Evolutionary conservation across 2,329 filamentous ascomycete species (phyloP).

Genomic region (Sclerotinia nivalis): DNA sequence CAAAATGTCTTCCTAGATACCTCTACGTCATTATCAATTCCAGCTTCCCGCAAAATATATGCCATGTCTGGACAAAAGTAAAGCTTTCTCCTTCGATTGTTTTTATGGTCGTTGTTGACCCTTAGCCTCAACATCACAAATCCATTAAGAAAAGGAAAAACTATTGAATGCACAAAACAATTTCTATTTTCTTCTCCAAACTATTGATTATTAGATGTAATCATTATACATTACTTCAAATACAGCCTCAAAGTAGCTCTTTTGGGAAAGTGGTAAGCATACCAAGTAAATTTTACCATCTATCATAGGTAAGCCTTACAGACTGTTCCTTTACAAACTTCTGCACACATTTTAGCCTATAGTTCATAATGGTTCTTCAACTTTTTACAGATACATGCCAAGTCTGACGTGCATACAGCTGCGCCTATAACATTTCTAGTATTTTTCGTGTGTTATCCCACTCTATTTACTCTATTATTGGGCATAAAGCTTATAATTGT

Average conservation of each 20-base stretch:
- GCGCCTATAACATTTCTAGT: background rate
- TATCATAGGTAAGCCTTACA: constrained; percentile 6
- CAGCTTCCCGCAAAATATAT: no score
- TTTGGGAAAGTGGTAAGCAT: background rate
- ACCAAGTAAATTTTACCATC: background rate
- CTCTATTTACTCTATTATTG: constrained; percentile 20
- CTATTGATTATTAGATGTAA: constrained; percentile 7
- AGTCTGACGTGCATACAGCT: constrained; percentile 19
- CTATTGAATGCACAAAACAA: background rate
- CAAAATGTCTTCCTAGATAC: background rate
- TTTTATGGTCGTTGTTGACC: background rate
- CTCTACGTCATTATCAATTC: background rate
- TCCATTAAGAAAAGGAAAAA: background rate
- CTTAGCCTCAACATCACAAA: background rate
- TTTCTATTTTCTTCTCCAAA: background rate
- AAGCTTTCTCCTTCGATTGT: background rate
- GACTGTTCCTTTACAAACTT: background rate
- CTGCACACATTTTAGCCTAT: constrained; percentile 6
- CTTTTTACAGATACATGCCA: background rate
- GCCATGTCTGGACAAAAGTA: background rate
- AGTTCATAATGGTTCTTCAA: background rate
- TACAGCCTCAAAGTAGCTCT: constrained; percentile 10
- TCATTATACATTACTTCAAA: background rate
- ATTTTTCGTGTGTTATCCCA: background rate
- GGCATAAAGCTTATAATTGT: background rate